Conservation (phyloP, 345 rosid genomes). For the Aquilaria malaccensis region DNA sequence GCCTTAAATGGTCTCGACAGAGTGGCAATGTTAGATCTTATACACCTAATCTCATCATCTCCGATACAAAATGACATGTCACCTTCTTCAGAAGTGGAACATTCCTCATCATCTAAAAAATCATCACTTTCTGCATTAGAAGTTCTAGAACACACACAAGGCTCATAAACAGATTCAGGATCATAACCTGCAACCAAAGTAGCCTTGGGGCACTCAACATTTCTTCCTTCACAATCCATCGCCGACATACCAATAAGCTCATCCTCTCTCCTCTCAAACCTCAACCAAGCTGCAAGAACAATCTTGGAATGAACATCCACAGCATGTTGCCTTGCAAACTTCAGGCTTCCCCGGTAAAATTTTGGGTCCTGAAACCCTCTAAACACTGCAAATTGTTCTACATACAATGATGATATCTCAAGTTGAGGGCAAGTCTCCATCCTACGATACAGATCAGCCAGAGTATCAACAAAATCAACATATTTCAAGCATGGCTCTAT, state of each 20-base stretch:
- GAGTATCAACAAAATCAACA: constrained; percentile 53
- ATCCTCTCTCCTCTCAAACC: constrained; percentile 93
- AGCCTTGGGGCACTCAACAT: constrained; percentile 83
- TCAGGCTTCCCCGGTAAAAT: constrained; percentile 71
- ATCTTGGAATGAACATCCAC: constrained; percentile 74
- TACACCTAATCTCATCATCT: constrained; percentile 67
- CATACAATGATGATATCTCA: constrained; percentile 49
- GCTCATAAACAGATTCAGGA: constrained; percentile 62
- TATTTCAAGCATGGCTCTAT: constrained; percentile 63
- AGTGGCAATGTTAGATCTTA: constrained; percentile 57
- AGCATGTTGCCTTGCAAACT: constrained; percentile 65
- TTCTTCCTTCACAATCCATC: constrained; percentile 83
- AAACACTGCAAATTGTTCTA: constrained; percentile 73
- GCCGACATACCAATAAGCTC: constrained; percentile 65
- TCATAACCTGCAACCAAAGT: constrained; percentile 60
- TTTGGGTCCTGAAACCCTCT: constrained; percentile 68
- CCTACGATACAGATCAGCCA: constrained; percentile 55
- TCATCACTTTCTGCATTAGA: constrained; percentile 21
- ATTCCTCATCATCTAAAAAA: constrained; percentile 27
- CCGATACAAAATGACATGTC: constrained; percentile 80
- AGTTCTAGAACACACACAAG: constrained; percentile 48
- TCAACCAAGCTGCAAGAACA: constrained; percentile 81
- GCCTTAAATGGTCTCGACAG: constrained; percentile 67
- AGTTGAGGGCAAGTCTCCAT: constrained; percentile 39
- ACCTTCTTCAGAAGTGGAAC: constrained; percentile 63